Conservation (phyloP, 148 eudicot species). For the Rhododendron ferrugineum region DNA sequence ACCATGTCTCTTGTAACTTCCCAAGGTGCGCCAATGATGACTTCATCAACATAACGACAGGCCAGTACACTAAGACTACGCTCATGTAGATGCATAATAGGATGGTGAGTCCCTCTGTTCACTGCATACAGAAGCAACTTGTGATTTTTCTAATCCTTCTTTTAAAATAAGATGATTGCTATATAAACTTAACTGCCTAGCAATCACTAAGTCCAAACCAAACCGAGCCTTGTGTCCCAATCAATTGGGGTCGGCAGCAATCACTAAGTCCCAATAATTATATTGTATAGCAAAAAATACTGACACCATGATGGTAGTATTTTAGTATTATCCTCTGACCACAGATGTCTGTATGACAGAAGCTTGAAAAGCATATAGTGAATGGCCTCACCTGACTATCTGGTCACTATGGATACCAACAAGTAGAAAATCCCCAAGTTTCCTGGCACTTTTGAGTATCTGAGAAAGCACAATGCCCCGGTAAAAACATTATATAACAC, state of each 20-base stretch:
- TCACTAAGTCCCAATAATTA: not conserved
- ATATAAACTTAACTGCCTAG: not conserved
- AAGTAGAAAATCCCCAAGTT: slow-evolving; percentile 90
- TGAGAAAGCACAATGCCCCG: slow-evolving; percentile 21
- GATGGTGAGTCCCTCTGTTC: slow-evolving; percentile 61
- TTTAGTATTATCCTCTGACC: not conserved
- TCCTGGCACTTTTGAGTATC: slow-evolving; percentile 80
- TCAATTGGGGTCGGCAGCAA: too few relatives aligned
- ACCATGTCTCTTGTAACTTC: slow-evolving; percentile 84
- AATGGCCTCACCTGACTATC: slow-evolving; percentile 57
- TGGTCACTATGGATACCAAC: slow-evolving; percentile 85
- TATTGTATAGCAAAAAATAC: not conserved
- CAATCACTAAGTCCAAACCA: too few relatives aligned
- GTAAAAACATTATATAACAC: not conserved
- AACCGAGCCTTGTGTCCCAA: too few relatives aligned
- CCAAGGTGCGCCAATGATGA: slow-evolving; percentile 93
- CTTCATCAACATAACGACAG: slow-evolving; percentile 91
- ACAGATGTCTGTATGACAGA: not conserved
- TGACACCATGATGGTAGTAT: not conserved
- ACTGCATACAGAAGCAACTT: slow-evolving; percentile 34
- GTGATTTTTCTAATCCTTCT: not conserved
- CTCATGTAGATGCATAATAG: slow-evolving; percentile 90
- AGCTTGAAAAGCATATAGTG: slow-evolving; percentile 6
- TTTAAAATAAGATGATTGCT: not conserved
- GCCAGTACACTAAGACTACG: slow-evolving; percentile 89